phyloP scores from a whole-genome alignment of 164 flowering plant species.

The Platanus orientalis region DNA sequence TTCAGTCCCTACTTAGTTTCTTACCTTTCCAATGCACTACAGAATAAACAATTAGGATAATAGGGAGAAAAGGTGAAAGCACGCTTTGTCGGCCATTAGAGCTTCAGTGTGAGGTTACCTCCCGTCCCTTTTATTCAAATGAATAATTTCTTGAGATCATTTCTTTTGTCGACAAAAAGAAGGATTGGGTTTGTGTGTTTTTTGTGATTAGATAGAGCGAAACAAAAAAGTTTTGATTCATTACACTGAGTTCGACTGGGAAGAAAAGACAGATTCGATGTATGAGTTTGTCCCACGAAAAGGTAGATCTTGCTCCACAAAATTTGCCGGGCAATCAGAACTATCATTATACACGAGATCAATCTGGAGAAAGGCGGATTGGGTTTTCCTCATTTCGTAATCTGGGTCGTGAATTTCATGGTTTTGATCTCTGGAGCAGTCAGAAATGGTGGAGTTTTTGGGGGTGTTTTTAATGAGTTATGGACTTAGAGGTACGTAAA shows the following conservation, averaged over 20 bases:
- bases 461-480: not conserved
- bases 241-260: constrained; percentile 15
- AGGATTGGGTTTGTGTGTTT: not conserved
- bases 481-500: not conserved
- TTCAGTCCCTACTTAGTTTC: not conserved
- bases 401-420: not conserved
- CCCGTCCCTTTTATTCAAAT: constrained; percentile 1
- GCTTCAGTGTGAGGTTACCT: constrained; percentile 34
- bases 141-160: too few relatives aligned
- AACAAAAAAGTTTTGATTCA: constrained; percentile 13
- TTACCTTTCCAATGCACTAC: not conserved
- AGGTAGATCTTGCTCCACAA: not conserved
- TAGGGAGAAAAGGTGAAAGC: constrained; percentile 20
- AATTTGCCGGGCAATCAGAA: not conserved
- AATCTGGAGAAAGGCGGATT: not conserved
- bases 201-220: not conserved
- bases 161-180: too few relatives aligned
- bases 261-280: constrained; percentile 2
- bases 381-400: not conserved
- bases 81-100: constrained; percentile 60
- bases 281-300: not conserved
- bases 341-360: not conserved
- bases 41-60: not conserved
- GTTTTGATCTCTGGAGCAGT: not conserved
- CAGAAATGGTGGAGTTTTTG: not conserved